Conservation (phyloP, 2,329 filamentous ascomycete species). For the Cytospora piceae region DNA sequence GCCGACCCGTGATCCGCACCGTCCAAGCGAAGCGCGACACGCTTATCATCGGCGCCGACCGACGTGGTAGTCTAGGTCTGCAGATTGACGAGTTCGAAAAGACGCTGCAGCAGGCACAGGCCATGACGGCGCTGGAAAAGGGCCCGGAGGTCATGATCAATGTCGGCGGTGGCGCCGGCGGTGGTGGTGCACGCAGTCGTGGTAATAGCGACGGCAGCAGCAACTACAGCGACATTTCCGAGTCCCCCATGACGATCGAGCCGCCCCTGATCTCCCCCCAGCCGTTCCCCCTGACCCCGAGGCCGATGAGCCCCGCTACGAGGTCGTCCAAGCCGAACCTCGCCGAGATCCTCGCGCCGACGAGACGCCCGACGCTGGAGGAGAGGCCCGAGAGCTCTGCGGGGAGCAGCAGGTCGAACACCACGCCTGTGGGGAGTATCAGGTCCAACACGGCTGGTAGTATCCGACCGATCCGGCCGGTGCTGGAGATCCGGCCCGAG, state of each 20-base stretch:
- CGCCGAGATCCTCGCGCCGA: background rate
- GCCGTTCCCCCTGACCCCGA: conserved; percentile 27
- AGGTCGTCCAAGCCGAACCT: background rate
- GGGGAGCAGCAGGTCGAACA: conserved; percentile 6
- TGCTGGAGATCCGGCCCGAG: conserved; percentile 14
- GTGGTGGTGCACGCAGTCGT: conserved; percentile 21
- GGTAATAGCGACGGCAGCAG: conserved; percentile 29
- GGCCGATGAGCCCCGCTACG: conserved; percentile 14
- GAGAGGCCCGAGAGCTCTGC: conserved; percentile 6
- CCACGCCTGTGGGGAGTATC: background rate
- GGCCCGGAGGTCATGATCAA: background rate
- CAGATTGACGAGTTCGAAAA: conserved; percentile 48
- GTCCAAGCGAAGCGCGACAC: conserved; percentile 57
- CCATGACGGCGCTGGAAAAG: conserved; percentile 29
- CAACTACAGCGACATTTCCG: conserved; percentile 29
- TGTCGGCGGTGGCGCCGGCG: conserved; percentile 10
- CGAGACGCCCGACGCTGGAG: conserved; percentile 11
- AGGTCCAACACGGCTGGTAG: background rate
- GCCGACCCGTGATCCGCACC: conserved; percentile 50
- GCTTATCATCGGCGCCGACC: conserved; percentile 49
- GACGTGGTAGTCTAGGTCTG: conserved; percentile 53
- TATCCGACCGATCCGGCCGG: background rate
- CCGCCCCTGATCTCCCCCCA: conserved; percentile 28
- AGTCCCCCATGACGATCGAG: conserved; percentile 26
- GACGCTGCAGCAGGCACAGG: conserved; percentile 38